phyloP scores from a whole-genome alignment of 306 rosid genomes.

The Senna tora region DNA sequence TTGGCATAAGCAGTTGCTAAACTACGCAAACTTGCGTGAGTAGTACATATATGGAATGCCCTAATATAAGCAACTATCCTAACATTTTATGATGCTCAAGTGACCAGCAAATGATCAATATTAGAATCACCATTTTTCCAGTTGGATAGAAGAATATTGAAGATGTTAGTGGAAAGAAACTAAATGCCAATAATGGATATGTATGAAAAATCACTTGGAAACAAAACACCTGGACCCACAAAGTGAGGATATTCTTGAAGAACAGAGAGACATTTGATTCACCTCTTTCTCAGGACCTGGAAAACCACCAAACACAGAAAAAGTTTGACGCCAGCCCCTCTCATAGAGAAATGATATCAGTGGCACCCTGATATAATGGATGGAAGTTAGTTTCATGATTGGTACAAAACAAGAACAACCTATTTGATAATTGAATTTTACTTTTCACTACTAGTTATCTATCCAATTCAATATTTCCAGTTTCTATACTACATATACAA shows the following conservation, averaged over 20 bases:
- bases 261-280: constrained; percentile 30
- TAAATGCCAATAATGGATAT: constrained; percentile 4
- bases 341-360: constrained; percentile 83
- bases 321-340: constrained; percentile 97
- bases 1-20: constrained; percentile 17
- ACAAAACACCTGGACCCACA: neutral
- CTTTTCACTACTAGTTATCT: neutral
- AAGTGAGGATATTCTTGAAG: constrained; percentile 14
- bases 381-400: constrained; percentile 2
- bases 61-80: neutral
- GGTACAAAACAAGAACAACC: constrained; percentile 6
- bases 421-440: constrained; percentile 5
- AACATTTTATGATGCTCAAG: constrained; percentile 13
- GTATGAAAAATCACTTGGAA: constrained; percentile 21
- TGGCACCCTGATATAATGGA: constrained; percentile 67
- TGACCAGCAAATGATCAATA: constrained; percentile 3
- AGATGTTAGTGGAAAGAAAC: constrained; percentile 6
- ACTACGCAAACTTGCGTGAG: constrained; percentile 8
- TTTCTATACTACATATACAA: neutral
- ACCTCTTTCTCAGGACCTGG: constrained; percentile 99
- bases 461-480: neutral
- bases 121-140: constrained; percentile 16
- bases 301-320: constrained; percentile 69
- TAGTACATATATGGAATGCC: neutral
- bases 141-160: constrained; percentile 22